Percentiles rank a stretch among this genome's conserved stretches.
Evolutionary conservation across 2,329 filamentous ascomycete species (phyloP).

Genomic region (Simplicillium aogashimaense): DNA sequence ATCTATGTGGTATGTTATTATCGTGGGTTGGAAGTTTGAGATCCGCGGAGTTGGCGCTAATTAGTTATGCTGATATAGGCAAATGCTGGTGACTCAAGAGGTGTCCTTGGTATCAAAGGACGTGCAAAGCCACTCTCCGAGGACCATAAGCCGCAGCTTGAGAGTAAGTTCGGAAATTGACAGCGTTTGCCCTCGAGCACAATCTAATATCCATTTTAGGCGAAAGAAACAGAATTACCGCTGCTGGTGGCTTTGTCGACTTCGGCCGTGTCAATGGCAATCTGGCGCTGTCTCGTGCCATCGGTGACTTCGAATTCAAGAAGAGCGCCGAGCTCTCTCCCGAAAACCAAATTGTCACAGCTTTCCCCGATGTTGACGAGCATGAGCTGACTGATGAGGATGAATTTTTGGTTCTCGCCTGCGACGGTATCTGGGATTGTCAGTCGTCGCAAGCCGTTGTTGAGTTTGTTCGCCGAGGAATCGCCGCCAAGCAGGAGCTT

Average conservation of each 20-base stretch:
- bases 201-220: slow-evolving; percentile 36
- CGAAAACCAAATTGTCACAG: slow-evolving; percentile 98
- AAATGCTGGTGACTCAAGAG: slow-evolving; percentile 93
- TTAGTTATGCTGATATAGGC: slow-evolving; percentile 45
- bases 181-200: slow-evolving; percentile 1
- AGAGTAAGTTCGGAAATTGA: slow-evolving; percentile 51
- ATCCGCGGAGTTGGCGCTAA: too few relatives aligned
- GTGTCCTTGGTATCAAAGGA: slow-evolving; percentile 91
- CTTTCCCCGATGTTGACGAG: slow-evolving; percentile 85
- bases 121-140: slow-evolving; percentile 97
- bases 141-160: slow-evolving; percentile 98
- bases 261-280: slow-evolving; percentile 98
- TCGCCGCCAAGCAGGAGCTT: slow-evolving; percentile 91
- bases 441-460: slow-evolving; percentile 96
- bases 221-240: slow-evolving; percentile 92
- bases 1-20: slow-evolving; percentile 76
- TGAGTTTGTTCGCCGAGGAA: slow-evolving; percentile 92
- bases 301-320: slow-evolving; percentile 99
- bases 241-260: slow-evolving; percentile 94
- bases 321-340: slow-evolving; percentile 94
- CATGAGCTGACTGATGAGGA: slow-evolving; percentile 90
- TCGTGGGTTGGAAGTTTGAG: slow-evolving; percentile 6
- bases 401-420: slow-evolving; percentile 89
- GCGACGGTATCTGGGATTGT: slow-evolving; percentile 99
- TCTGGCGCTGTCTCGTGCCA: slow-evolving; percentile 88